Conservation (phyloP, 23 red algal species). For the Pyropia yezoensis region DNA sequence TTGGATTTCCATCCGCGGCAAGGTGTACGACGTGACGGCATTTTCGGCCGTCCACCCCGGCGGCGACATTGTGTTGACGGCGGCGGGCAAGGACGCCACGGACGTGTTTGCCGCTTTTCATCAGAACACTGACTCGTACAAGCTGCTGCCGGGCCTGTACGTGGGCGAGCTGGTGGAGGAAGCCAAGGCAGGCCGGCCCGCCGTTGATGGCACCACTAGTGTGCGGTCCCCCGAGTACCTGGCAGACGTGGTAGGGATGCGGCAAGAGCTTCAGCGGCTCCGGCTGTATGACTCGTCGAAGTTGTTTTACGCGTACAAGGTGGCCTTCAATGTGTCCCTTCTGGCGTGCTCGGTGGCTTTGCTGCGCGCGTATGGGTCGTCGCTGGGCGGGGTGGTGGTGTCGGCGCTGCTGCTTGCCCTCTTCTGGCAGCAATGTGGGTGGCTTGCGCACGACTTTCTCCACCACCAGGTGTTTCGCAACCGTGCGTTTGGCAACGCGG, state of each 20-base stretch:
- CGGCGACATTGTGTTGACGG: conserved; percentile 71
- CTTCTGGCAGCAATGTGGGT: conserved; percentile 85
- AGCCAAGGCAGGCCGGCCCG: not conserved
- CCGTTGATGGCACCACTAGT: conserved; percentile 1
- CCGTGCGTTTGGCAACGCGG: conserved; percentile 41
- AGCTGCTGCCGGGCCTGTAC: conserved; percentile 32
- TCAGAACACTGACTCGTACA: conserved; percentile 21
- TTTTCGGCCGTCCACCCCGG: conserved; percentile 64
- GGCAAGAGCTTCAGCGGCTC: conserved; percentile 25
- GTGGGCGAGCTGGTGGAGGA: conserved; percentile 38
- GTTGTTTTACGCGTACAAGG: conserved; percentile 44
- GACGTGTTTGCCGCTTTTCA: conserved; percentile 80
- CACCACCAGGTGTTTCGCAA: conserved; percentile 77
- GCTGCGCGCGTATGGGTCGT: conserved; percentile 1
- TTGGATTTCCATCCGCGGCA: conserved; percentile 61
- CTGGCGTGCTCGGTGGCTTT: conserved; percentile 24
- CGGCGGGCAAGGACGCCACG: conserved; percentile 63
- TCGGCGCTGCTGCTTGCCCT: conserved; percentile 55
- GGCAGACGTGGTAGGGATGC: conserved; percentile 33
- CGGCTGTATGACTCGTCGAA: conserved; percentile 53
- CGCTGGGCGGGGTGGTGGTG: not conserved
- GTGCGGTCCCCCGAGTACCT: conserved; percentile 11
- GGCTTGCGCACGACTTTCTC: conserved; percentile 77
- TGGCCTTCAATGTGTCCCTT: conserved; percentile 32
- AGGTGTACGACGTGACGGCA: conserved; percentile 67